Percentiles rank a stretch among this genome's conserved stretches.
Evolutionary conservation across 2,329 filamentous ascomycete genomes (phyloP).

Genomic region (Talaromyces sp.): DNA sequence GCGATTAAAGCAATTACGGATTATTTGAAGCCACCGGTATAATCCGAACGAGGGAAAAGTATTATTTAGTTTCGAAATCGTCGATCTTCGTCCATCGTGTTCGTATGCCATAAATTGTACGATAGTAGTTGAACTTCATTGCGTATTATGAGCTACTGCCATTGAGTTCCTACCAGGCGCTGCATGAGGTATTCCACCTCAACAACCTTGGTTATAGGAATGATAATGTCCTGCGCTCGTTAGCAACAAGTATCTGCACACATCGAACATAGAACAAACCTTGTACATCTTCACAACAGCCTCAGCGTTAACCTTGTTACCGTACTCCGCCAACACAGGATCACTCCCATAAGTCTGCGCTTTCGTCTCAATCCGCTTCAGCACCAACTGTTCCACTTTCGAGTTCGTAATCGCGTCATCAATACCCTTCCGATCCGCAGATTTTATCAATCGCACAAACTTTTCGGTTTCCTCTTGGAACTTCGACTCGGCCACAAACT

Average conservation of each 20-base stretch:
- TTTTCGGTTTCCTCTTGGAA: slow-evolving; percentile 77
- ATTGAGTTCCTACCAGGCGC: slow-evolving; percentile 60
- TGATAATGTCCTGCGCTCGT: slow-evolving; percentile 64
- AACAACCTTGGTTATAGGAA: slow-evolving; percentile 95
- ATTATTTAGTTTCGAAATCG: background rate
- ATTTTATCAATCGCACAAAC: slow-evolving; percentile 79
- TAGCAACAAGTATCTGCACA: background rate
- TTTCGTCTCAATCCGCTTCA: slow-evolving; percentile 82
- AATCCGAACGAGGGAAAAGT: slow-evolving; percentile 1
- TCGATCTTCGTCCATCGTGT: background rate
- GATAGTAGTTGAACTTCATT: background rate
- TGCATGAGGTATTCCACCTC: slow-evolving; percentile 99
- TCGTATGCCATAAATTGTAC: background rate
- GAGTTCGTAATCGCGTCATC: slow-evolving; percentile 86
- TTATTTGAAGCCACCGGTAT: slow-evolving; percentile 61
- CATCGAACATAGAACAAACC: slow-evolving; percentile 32
- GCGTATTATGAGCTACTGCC: slow-evolving; percentile 36
- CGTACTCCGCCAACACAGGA: slow-evolving; percentile 59
- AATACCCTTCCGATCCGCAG: slow-evolving; percentile 74
- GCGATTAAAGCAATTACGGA: slow-evolving; percentile 74
- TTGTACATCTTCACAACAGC: slow-evolving; percentile 86
- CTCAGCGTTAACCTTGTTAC: slow-evolving; percentile 81
- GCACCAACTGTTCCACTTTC: slow-evolving; percentile 84
- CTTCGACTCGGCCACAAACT: slow-evolving; percentile 96
- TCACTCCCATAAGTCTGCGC: slow-evolving; percentile 91